Conservation (phyloP, 2,329 filamentous ascomycete genomes). For the Sclerotinia glacialis region DNA sequence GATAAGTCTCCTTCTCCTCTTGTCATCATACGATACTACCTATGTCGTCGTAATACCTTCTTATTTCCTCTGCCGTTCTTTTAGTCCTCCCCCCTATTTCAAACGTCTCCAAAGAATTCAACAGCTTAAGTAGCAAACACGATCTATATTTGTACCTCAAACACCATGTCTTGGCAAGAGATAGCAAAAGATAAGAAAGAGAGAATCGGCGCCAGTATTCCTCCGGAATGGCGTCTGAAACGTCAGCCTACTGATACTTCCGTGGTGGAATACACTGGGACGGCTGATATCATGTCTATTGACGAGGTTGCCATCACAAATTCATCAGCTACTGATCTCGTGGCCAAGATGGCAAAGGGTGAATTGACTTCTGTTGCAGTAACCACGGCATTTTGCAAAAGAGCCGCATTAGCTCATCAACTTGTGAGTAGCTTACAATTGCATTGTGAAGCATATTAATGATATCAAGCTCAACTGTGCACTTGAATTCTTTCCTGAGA, state of each 20-base stretch:
- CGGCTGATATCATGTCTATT: constrained; percentile 35
- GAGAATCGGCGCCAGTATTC: constrained; percentile 52
- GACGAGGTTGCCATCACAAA: constrained; percentile 47
- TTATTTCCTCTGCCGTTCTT: background rate
- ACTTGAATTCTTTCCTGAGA: constrained; percentile 49
- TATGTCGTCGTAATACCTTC: background rate
- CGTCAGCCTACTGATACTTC: constrained; percentile 56
- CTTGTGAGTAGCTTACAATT: constrained; percentile 32
- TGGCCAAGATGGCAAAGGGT: constrained; percentile 30
- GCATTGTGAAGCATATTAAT: background rate
- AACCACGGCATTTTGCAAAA: constrained; percentile 48
- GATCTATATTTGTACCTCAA: background rate
- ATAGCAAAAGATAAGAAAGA: constrained; percentile 53
- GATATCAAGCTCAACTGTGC: constrained; percentile 39
- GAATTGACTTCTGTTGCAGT: constrained; percentile 40
- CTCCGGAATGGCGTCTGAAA: constrained; percentile 52
- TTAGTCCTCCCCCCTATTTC: background rate
- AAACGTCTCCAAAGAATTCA: background rate
- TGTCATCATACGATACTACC: no score
- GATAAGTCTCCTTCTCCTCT: no score
- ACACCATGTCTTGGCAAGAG: constrained; percentile 46
- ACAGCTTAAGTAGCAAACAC: background rate
- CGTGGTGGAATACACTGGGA: constrained; percentile 44
- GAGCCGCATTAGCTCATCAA: constrained; percentile 49
- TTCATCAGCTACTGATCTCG: constrained; percentile 32